Evolutionary conservation across 2,329 filamentous ascomycete genomes (phyloP).

Genomic region (Neoascochyta sp.): DNA sequence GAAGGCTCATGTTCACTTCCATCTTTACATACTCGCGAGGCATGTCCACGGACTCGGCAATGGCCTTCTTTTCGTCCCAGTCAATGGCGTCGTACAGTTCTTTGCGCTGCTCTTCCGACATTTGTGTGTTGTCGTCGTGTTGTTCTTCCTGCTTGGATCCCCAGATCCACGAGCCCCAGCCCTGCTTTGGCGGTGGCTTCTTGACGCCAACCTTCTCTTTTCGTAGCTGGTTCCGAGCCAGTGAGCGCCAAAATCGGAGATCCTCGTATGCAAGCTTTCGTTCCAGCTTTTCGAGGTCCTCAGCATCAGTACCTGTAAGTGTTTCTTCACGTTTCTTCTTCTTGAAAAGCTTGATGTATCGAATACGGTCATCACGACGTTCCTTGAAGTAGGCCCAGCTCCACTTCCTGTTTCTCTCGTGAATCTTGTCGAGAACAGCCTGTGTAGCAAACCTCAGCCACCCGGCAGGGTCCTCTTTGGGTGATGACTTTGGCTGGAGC

Average conservation of each 20-base stretch:
- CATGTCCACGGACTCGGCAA: slow-evolving; percentile 82
- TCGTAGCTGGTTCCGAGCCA: slow-evolving; percentile 88
- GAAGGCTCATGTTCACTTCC: slow-evolving; percentile 87
- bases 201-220: slow-evolving; percentile 93
- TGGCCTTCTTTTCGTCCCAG: slow-evolving; percentile 92
- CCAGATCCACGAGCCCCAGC: slow-evolving; percentile 92
- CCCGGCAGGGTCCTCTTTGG: slow-evolving; percentile 85
- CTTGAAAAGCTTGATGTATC: slow-evolving; percentile 94
- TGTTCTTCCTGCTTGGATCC: slow-evolving; percentile 61
- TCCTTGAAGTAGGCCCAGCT: slow-evolving; percentile 95
- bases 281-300: slow-evolving; percentile 73
- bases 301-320: slow-evolving; percentile 64
- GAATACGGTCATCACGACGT: slow-evolving; percentile 79
- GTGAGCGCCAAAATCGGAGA: slow-evolving; percentile 90
- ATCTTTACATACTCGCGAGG: slow-evolving; percentile 90
- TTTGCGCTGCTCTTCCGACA: slow-evolving; percentile 93
- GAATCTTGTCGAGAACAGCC: slow-evolving; percentile 87
- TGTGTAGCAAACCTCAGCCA: slow-evolving; percentile 92
- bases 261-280: slow-evolving; percentile 91
- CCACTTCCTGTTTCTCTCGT: slow-evolving; percentile 88
- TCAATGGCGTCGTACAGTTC: slow-evolving; percentile 97
- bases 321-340: slow-evolving; percentile 72
- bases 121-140: slow-evolving; percentile 72
- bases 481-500: slow-evolving; percentile 76
- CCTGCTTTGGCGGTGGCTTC: slow-evolving; percentile 70